These are phyloP conservation scores for Gyrodon lividus DNA, from an alignment of 768 basidiomycete species.

Conservation along the genomic window DNA sequence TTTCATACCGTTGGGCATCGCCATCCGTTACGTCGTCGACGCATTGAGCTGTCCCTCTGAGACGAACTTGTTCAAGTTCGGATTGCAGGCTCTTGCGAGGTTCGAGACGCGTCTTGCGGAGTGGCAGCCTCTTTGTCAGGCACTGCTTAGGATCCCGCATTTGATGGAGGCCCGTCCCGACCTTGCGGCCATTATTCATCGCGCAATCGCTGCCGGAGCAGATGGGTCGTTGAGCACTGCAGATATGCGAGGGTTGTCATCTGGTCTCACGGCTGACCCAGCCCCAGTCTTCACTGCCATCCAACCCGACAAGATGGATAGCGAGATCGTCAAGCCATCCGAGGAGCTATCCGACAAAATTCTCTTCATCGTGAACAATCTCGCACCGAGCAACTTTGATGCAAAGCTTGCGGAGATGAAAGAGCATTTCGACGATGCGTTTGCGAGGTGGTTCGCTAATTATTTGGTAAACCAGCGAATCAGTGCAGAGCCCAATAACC, in stretches of 20 bases:
- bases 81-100: constrained; percentile 82
- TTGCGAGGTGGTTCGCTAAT: constrained; percentile 95
- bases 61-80: constrained; percentile 93
- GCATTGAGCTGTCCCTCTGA: constrained; percentile 89
- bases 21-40: constrained; percentile 94
- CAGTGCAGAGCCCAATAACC: constrained; percentile 96
- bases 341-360: constrained; percentile 92
- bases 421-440: constrained; percentile 76
- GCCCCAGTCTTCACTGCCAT: constrained; percentile 74
- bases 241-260: constrained; percentile 40
- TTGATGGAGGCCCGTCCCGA: constrained; percentile 85
- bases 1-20: constrained; percentile 91
- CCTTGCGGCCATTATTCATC: constrained; percentile 65
- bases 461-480: constrained; percentile 96
- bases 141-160: constrained; percentile 83
- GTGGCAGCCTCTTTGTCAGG: constrained; percentile 91
- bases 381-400: constrained; percentile 93
- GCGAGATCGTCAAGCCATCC: constrained; percentile 64
- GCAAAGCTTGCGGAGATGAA: constrained; percentile 84
- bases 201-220: constrained; percentile 57
- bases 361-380: constrained; percentile 96
- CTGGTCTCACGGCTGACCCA: constrained; percentile 39
- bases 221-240: constrained; percentile 40
- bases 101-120: constrained; percentile 87
- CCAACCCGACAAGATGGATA: constrained; percentile 64